phyloP scores from a whole-genome alignment of 2,329 filamentous ascomycete genomes.

The Ophiocordyceps unilateralis region DNA sequence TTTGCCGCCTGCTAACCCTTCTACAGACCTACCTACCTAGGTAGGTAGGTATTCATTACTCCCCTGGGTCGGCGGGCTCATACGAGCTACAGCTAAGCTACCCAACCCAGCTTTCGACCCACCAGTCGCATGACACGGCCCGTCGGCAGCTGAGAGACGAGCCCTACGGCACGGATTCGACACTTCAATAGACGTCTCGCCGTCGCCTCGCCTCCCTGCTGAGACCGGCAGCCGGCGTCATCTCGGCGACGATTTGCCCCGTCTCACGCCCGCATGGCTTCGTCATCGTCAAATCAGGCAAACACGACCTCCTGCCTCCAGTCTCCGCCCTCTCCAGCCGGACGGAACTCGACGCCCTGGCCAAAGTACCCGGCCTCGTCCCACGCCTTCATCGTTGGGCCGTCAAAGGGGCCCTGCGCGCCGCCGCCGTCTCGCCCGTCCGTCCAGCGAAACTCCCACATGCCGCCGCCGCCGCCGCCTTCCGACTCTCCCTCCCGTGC shows the following conservation, averaged over 20 bases:
- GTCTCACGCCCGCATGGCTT: not conserved
- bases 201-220: too few relatives aligned
- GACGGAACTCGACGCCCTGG: slow-evolving; percentile 61
- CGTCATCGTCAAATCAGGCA: slow-evolving; percentile 18
- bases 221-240: too few relatives aligned
- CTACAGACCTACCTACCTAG: too few relatives aligned
- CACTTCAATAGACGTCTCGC: too few relatives aligned
- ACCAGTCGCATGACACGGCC: too few relatives aligned
- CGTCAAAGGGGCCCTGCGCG: slow-evolving; percentile 77
- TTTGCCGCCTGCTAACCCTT: too few relatives aligned
- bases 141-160: too few relatives aligned
- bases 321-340: slow-evolving; percentile 31
- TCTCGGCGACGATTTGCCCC: not conserved
- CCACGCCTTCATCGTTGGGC: slow-evolving; percentile 77
- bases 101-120: too few relatives aligned
- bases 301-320: slow-evolving; percentile 38
- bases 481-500: slow-evolving; percentile 12
- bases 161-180: too few relatives aligned
- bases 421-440: slow-evolving; percentile 68
- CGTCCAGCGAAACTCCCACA: slow-evolving; percentile 86
- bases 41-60: too few relatives aligned
- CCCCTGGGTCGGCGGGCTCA: too few relatives aligned
- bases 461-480: slow-evolving; percentile 7
- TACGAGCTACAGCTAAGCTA: too few relatives aligned
- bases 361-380: slow-evolving; percentile 80